These are phyloP conservation scores for Rhizophagus clarus DNA, from an alignment of 192 early-diverging fungal genomes.

Conservation along the genomic window DNA sequence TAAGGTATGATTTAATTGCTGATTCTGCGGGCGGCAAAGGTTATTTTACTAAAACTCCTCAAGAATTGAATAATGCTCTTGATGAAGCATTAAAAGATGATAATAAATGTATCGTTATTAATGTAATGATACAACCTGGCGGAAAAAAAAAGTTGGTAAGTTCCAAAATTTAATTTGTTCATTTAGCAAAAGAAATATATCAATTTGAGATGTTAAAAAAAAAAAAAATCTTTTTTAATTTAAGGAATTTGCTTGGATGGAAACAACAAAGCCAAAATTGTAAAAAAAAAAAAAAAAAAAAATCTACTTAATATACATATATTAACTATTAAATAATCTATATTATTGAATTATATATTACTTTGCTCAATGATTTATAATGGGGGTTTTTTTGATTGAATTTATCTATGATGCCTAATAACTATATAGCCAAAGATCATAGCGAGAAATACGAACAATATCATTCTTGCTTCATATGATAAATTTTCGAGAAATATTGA, in stretches of 20 bases:
- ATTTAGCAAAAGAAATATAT: not conserved
- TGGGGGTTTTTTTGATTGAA: not conserved
- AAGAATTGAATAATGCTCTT: constrained; percentile 56
- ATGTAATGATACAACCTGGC: constrained; percentile 66
- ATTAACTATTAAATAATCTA: not conserved
- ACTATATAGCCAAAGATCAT: not conserved
- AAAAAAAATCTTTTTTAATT: not conserved
- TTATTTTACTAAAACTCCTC: constrained; percentile 56
- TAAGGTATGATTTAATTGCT: constrained; percentile 69
- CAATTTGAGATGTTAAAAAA: not conserved
- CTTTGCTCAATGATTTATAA: no score
- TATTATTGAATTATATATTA: no score
- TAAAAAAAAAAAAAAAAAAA: not conserved
- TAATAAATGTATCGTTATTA: constrained; percentile 61
- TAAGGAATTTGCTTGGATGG: constrained; percentile 54
- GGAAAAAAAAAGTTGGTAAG: constrained; percentile 57
- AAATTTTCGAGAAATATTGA: not conserved
- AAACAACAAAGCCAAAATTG: constrained; percentile 19
- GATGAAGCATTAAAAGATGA: constrained; percentile 40
- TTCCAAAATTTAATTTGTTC: constrained; percentile 21
- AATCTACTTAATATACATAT: not conserved
- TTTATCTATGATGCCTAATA: not conserved
- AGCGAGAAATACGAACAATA: not conserved
- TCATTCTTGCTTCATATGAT: not conserved
- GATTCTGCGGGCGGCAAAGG: constrained; percentile 67